Conservation (phyloP, 2,329 filamentous ascomycete genomes). For the Fusarium duplospermum region DNA sequence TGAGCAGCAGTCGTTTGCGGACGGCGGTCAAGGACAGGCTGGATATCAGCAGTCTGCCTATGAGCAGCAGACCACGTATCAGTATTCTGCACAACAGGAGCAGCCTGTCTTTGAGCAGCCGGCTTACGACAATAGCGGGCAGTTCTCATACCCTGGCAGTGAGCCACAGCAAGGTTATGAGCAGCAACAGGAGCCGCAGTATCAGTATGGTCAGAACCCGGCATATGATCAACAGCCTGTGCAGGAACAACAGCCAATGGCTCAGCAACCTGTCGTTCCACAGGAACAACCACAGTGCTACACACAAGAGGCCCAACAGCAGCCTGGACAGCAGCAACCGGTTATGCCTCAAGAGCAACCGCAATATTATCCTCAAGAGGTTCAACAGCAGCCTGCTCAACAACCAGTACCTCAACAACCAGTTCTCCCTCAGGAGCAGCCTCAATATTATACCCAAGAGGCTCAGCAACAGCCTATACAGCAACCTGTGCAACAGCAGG, state of each 20-base stretch:
- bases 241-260: slow-evolving; percentile 5
- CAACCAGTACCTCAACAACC: slow-evolving; percentile 11
- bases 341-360: not conserved
- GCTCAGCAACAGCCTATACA: not conserved
- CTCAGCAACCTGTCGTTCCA: slow-evolving; percentile 4
- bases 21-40: not conserved
- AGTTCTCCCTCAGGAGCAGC: not conserved
- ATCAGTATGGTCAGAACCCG: slow-evolving; percentile 10
- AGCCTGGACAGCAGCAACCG: slow-evolving; percentile 3
- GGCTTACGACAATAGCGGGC: slow-evolving; percentile 1
- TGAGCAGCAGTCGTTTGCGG: slow-evolving; percentile 2
- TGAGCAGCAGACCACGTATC: slow-evolving; percentile 23
- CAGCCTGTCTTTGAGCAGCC: slow-evolving; percentile 20
- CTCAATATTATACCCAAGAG: not conserved
- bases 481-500: slow-evolving; percentile 2
- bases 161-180: slow-evolving; percentile 8
- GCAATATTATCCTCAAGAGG: not conserved
- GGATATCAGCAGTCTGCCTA: slow-evolving; percentile 23
- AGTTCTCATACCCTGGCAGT: not conserved
- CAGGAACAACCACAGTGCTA: not conserved
- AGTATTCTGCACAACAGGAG: slow-evolving; percentile 7
- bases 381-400: slow-evolving; percentile 8
- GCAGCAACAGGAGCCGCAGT: slow-evolving; percentile 3
- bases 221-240: slow-evolving; percentile 21
- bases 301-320: not conserved